Evolutionary conservation across 169 alveolate species (phyloP).

Genomic region (Plasmodium vivax): DNA sequence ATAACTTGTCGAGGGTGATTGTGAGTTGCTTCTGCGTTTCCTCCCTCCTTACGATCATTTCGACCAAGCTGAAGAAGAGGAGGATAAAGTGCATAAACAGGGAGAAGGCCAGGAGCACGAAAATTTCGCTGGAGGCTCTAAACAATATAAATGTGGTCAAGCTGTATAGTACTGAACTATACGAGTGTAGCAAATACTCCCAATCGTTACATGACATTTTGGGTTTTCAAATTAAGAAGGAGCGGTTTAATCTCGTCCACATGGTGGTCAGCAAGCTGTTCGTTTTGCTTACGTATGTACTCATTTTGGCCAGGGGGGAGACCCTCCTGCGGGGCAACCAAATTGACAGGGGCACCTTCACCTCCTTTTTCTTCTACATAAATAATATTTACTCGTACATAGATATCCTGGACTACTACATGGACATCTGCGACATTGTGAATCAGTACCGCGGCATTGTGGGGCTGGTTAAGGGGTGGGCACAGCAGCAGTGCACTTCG

Average conservation of each 20-base stretch:
- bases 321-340: not conserved
- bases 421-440: slow-evolving; percentile 41
- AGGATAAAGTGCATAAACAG: slow-evolving; percentile 17
- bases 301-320: slow-evolving; percentile 18
- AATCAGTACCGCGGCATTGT: slow-evolving; percentile 14
- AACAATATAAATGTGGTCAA: slow-evolving; percentile 35
- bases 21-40: slow-evolving; percentile 22
- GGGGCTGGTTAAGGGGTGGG: not conserved
- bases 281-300: slow-evolving; percentile 25
- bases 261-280: slow-evolving; percentile 39
- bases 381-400: slow-evolving; percentile 52
- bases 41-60: slow-evolving; percentile 27
- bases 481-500: too few relatives aligned
- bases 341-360: slow-evolving; percentile 16
- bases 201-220: slow-evolving; percentile 17
- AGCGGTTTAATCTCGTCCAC: slow-evolving; percentile 43
- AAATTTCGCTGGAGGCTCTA: slow-evolving; percentile 23
- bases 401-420: slow-evolving; percentile 37
- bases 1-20: slow-evolving; percentile 7
- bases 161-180: slow-evolving; percentile 25
- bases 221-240: slow-evolving; percentile 20
- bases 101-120: not conserved
- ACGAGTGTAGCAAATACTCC: slow-evolving; percentile 23
- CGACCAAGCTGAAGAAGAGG: slow-evolving; percentile 20
- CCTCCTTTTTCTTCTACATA: slow-evolving; percentile 50